A percentile compares a stretch with the other conserved stretches of the same genome.
phyloP scores from a whole-genome alignment of 805 yeast species.

The Ogataea nakhonphanomensis region DNA sequence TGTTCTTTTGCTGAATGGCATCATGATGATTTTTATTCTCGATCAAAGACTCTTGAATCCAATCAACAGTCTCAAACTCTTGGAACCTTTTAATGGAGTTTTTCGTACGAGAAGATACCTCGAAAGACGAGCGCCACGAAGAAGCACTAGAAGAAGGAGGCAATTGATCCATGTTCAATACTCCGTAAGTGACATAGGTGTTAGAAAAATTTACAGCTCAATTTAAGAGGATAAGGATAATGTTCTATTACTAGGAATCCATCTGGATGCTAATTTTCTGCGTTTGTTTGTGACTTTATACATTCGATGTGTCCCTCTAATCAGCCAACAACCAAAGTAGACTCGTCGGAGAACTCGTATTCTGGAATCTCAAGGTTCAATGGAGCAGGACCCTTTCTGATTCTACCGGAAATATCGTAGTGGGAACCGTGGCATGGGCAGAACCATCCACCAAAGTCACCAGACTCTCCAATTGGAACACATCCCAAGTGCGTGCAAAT shows the following conservation, averaged over 20 bases:
- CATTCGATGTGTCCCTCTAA: conserved; percentile 39
- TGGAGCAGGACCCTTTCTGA: conserved; percentile 99
- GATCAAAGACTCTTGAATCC: conserved; percentile 59
- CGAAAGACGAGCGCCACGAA: conserved; percentile 26
- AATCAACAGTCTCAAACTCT: conserved; percentile 64
- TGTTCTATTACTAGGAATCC: conserved; percentile 12
- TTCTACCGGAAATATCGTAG: conserved; percentile 99
- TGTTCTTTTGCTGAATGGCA: conserved; percentile 15
- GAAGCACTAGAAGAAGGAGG: conserved; percentile 12
- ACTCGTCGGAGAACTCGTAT: conserved; percentile 74
- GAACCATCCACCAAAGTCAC: conserved; percentile 99
- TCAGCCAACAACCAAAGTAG: conserved; percentile 91
- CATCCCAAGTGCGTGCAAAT: conserved; percentile 99
- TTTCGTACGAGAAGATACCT: conserved; percentile 12
- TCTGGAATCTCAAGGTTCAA: conserved; percentile 95
- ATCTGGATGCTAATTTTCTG: conserved; percentile 11
- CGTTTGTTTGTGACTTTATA: conserved; percentile 13
- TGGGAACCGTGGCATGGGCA: conserved; percentile 99
- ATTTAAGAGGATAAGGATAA: conserved; percentile 2
- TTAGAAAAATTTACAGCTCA: neutral
- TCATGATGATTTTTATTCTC: conserved; percentile 38
- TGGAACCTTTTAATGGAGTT: conserved; percentile 46
- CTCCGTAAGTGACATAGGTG: conserved; percentile 1
- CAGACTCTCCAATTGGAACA: conserved; percentile 99
- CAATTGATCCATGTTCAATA: neutral